Base-by-base conservation (phyloP, 257 asterid species). In the Gardenia jasminoides region DNA sequence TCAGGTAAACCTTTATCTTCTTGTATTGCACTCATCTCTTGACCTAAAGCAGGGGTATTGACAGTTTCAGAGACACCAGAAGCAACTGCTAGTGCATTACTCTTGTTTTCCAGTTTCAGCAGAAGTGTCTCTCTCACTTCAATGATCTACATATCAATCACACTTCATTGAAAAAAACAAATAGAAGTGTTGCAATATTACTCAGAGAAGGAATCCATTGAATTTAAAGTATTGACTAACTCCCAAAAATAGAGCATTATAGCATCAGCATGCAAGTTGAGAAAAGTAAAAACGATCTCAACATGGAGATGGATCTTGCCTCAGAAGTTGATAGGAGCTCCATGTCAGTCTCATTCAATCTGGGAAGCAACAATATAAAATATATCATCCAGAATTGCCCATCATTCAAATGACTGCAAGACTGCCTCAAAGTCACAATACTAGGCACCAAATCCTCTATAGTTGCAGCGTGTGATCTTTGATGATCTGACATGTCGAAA, bases 381-480 rank as follows among this genome's bases (percentile, higher is more conserved):
- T 92, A 91, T 78, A 92, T 89, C 87, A 91, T 86, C 97, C 97
- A 92, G 85, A 91, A 92, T 82, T 91, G 90, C 77, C 79, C 86
- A 30, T 80, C 79, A 48, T 87, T 87, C 79, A 92, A 76, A 78
- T 86, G 86, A 77, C 84, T 83, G 84, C 90, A 78, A 72, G 87
- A 77, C 86, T 85, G 89, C 89, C 93, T 88, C 82, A 91, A 66
- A 76, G 80, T 65, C 80, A 78, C 85, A 85, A 92, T 87, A 80
- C 84, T 85, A 20, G 97, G 92, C 78, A 92, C 92, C 85, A 91
- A 85, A 70, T 84, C 86, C 72, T 84, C 92, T 72, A 92, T 91
- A 48, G 82, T 59, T 74, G 87, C 88, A 71, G 88, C 90, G 77
- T 92, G 97, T 72, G 87, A 90, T 86, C 83, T 91, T 88, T 92